phyloP scores from a whole-genome alignment of 495 filamentous ascomycete species.

The Durotheca rogersii region DNA sequence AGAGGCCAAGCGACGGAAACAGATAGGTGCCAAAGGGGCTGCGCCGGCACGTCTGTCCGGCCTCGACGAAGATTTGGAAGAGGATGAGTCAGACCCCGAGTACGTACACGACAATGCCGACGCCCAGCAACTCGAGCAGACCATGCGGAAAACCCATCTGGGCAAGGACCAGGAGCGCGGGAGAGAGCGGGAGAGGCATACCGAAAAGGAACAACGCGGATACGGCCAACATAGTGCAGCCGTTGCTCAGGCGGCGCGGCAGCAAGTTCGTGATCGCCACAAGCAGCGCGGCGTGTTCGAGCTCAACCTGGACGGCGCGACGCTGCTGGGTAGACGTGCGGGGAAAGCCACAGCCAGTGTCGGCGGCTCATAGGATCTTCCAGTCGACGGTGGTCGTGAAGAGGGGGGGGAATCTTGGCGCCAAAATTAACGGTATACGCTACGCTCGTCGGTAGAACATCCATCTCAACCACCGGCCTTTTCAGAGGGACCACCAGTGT shows the following conservation, averaged over 20 bases:
- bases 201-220: constrained; percentile 57
- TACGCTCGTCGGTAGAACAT: no score
- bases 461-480: no score
- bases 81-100: constrained; percentile 62
- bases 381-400: constrained; percentile 34
- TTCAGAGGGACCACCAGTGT: no score
- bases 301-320: constrained; percentile 85
- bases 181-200: constrained; percentile 47
- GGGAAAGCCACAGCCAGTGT: constrained; percentile 51
- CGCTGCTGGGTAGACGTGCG: constrained; percentile 75
- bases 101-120: constrained; percentile 61
- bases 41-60: constrained; percentile 51
- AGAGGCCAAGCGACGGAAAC: constrained; percentile 86
- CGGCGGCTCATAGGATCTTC: constrained; percentile 36
- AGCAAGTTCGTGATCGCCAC: constrained; percentile 62
- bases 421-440: constrained; percentile 17
- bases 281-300: constrained; percentile 76
- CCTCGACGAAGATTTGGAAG: constrained; percentile 71
- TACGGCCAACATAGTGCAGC: constrained; percentile 80
- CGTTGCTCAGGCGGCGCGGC: constrained; percentile 76
- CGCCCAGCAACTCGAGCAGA: constrained; percentile 73
- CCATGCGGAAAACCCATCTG: constrained; percentile 79
- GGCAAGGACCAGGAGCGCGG: constrained; percentile 55
- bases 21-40: constrained; percentile 60
- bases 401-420: constrained; percentile 1